phyloP scores from a whole-genome alignment of 2,329 filamentous ascomycete species.

The Ilyonectria mors-panacis region DNA sequence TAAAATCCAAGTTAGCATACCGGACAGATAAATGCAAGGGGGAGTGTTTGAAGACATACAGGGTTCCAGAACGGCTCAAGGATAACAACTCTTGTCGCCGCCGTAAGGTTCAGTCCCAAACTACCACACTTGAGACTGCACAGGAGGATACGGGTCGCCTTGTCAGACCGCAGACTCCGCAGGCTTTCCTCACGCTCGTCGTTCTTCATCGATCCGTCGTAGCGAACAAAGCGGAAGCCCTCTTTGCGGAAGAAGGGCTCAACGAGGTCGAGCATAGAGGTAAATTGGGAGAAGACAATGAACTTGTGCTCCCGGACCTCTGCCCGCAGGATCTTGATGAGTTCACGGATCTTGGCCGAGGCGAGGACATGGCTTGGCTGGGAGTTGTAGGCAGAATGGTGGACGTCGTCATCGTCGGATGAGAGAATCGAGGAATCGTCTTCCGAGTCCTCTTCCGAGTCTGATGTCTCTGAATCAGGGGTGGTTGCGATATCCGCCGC shows the following conservation, averaged over 20 bases:
- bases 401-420: conserved; percentile 57
- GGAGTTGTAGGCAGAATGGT: conserved; percentile 44
- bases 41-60: conserved; percentile 62
- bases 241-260: conserved; percentile 88
- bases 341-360: conserved; percentile 93
- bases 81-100: conserved; percentile 92
- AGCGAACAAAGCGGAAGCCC: conserved; percentile 85
- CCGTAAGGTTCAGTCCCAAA: conserved; percentile 93
- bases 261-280: conserved; percentile 96
- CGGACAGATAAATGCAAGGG: neutral
- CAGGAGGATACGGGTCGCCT: conserved; percentile 83
- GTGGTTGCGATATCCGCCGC: conserved; percentile 25
- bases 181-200: conserved; percentile 92
- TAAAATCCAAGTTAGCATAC: conserved; percentile 50
- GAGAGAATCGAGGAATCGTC: conserved; percentile 44
- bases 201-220: conserved; percentile 96
- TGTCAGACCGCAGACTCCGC: conserved; percentile 80
- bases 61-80: conserved; percentile 99
- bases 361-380: conserved; percentile 65
- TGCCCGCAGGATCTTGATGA: conserved; percentile 83
- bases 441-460: conserved; percentile 53
- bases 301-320: conserved; percentile 92
- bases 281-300: conserved; percentile 99
- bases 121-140: conserved; percentile 96
- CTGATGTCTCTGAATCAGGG: conserved; percentile 32